A percentile compares a stretch with the other conserved stretches of the same genome.
These are phyloP conservation scores for Hippophae gyantsensis DNA, from an alignment of 306 rosid genomes.

Conservation along the genomic window DNA sequence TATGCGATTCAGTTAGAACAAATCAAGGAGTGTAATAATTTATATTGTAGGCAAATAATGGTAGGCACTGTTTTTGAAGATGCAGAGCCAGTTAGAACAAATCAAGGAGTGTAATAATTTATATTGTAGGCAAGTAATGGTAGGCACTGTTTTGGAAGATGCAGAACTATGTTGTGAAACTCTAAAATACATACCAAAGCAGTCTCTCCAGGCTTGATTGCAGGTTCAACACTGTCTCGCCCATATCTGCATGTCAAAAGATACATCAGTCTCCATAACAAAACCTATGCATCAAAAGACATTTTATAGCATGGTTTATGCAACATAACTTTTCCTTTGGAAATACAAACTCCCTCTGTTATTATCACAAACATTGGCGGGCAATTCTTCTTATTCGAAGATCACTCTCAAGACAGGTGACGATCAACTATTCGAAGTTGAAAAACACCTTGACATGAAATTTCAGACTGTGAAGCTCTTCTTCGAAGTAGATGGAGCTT, in stretches of 20 bases:
- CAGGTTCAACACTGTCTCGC: slow-evolving; percentile 83
- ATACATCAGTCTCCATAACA: slow-evolving; percentile 11
- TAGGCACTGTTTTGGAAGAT: neutral
- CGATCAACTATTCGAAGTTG: too few species aligned
- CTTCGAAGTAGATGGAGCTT: too few species aligned
- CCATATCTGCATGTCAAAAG: slow-evolving; percentile 57
- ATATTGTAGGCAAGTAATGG: neutral
- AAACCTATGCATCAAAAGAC: neutral
- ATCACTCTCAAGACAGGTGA: too few species aligned
- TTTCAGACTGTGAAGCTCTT: too few species aligned
- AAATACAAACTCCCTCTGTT: neutral
- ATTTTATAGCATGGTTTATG: neutral
- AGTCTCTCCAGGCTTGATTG: slow-evolving; percentile 78
- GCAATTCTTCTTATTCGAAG: too few species aligned
- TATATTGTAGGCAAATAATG: neutral
- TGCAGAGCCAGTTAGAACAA: too few species aligned
- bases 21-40: neutral
- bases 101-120: neutral
- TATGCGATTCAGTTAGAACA: too few species aligned
- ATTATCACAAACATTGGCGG: too few species aligned
- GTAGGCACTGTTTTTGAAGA: neutral
- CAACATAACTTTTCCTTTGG: neutral
- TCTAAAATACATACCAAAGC: slow-evolving; percentile 52
- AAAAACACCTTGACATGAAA: too few species aligned
- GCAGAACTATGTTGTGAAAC: neutral